A percentile compares a stretch with the other conserved stretches of the same genome.
Evolutionary conservation across 495 filamentous ascomycete species (phyloP).

Genomic region (Talaromyces adpressus): DNA sequence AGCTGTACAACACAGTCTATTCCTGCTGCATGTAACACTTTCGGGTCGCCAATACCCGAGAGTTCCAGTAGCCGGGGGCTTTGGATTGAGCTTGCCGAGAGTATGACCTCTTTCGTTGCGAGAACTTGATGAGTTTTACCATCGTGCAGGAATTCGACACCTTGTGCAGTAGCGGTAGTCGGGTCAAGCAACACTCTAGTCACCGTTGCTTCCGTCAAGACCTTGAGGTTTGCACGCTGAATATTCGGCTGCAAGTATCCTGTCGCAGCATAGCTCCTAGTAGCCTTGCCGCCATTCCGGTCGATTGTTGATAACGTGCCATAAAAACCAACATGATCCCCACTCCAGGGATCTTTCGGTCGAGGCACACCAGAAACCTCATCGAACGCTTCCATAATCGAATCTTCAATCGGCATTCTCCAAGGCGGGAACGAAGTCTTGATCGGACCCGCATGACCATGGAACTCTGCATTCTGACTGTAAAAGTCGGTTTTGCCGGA

Average conservation of each 20-base stretch:
- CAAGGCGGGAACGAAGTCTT: constrained; percentile 17
- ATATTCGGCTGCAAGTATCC: constrained; percentile 20
- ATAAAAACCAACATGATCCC: constrained; percentile 19
- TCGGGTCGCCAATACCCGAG: constrained; percentile 47
- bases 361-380: constrained; percentile 18
- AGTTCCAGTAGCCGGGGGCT: constrained; percentile 54
- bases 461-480: constrained; percentile 6
- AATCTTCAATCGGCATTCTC: constrained; percentile 1
- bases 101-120: constrained; percentile 48
- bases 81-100: constrained; percentile 49
- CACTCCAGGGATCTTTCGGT: constrained; percentile 15
- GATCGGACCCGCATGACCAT: constrained; percentile 15
- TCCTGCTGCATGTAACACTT: constrained; percentile 24
- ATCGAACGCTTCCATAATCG: constrained; percentile 20
- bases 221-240: constrained; percentile 36
- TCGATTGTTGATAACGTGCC: constrained; percentile 14
- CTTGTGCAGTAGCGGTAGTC: constrained; percentile 10
- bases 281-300: constrained; percentile 11
- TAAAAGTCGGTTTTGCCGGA: constrained; percentile 1
- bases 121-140: constrained; percentile 26
- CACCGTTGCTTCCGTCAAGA: constrained; percentile 39
- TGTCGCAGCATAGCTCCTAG: constrained; percentile 33
- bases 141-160: constrained; percentile 30
- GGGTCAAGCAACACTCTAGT: constrained; percentile 28
- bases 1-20: constrained; percentile 35